Base-by-base conservation (phyloP, 345 rosid species). In the Syzygium aqueum region DNA sequence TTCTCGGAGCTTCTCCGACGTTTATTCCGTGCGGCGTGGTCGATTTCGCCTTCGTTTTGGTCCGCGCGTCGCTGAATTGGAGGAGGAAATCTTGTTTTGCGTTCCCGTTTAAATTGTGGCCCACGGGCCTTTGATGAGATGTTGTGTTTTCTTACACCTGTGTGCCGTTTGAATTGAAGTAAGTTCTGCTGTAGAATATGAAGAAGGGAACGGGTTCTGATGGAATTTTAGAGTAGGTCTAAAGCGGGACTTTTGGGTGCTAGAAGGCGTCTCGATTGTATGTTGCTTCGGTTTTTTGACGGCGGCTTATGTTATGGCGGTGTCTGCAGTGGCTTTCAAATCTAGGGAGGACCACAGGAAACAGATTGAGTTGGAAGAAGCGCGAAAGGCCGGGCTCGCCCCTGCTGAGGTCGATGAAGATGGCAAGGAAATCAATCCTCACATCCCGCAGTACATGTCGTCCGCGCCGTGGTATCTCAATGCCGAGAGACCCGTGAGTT, bases 331-430 rank as follows among this genome's bases (percentile, higher is more conserved):
- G 88, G 93, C 95, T 7, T 94, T 93, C 63, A 94, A 94, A 84
- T 94, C 94, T 5, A 92, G 95, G 88, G 95, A 93, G 91, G 95
- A 91, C 73, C 95, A 93, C 56, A 54, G 97, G 85, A 94, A 93
- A 88, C 97, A 94, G 85, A 88, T 95, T 87, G 96, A 94, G 88
- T 91, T 95, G 87, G 95, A 94, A 86, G 97, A 94, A 88, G 95
- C 97, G 0, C 94, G 95, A 52, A 94, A 94, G 89, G 97, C 97
- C 0, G 97, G 97, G 85, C 96, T 95, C 59, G 97, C 97, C 1
- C 95, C 95, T 4, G 95, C 95, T 57, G 96, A 95, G 92, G 91
- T 94, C 37, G 95, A 94, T 63, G 97, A 92, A 65, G 93, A 92
- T 95, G 94, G 95, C 53, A 95, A 93, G 85, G 94, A 94, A 84